Evolutionary conservation across 208 protist species (phyloP).

Genomic region (Phytomonas sp.): DNA sequence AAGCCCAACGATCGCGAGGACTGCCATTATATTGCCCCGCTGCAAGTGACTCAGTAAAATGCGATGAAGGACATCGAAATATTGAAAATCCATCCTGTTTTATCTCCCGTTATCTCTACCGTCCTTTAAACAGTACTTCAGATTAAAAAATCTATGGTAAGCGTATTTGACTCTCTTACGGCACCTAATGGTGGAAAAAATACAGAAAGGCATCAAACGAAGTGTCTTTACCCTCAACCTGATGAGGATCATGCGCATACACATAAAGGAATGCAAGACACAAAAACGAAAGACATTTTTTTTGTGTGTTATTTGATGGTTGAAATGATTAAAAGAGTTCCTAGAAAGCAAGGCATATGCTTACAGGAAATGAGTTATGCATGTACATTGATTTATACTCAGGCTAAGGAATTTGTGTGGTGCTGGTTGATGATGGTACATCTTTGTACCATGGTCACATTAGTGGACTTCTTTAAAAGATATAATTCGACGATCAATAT

Average conservation of each 20-base stretch:
- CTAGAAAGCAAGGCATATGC: neutral
- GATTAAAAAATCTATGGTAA: neutral
- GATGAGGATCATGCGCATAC: neutral
- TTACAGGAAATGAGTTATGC: neutral
- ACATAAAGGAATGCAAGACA: neutral
- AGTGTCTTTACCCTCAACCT: neutral
- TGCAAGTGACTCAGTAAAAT: constrained; percentile 46
- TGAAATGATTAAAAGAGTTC: neutral
- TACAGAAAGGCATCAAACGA: neutral
- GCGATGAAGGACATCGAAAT: constrained; percentile 55
- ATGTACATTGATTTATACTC: neutral
- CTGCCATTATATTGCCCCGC: constrained; percentile 26
- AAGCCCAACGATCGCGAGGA: constrained; percentile 35
- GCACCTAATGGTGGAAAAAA: neutral
- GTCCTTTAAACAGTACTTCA: neutral
- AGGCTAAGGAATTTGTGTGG: neutral
- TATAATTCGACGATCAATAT: neutral
- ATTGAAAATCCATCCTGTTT: constrained; percentile 15
- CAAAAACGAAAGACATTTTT: neutral
- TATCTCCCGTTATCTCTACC: neutral
- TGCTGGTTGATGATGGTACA: neutral
- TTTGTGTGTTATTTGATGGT: neutral
- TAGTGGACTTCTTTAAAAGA: neutral
- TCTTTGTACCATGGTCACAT: neutral
- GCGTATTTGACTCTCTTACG: neutral